Percentiles rank a stretch among this genome's conserved stretches.
phyloP scores from a whole-genome alignment of 75 land plant species.

The Cryptomeria japonica region DNA sequence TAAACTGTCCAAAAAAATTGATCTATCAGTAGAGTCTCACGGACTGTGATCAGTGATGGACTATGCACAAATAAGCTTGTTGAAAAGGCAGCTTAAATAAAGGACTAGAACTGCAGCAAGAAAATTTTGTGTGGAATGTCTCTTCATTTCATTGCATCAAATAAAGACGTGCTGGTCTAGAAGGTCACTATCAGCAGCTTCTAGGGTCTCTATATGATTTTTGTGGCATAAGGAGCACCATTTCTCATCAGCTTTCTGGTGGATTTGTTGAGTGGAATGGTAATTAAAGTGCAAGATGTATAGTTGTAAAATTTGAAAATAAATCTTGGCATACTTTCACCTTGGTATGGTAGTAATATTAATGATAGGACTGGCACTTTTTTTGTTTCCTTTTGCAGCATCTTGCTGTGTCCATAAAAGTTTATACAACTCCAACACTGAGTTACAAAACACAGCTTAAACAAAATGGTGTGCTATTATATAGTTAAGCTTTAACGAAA shows the following conservation, averaged over 20 bases:
- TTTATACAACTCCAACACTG: background rate
- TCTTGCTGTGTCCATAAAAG: constrained; percentile 3
- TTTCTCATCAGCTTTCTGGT: constrained; percentile 68
- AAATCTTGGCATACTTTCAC: constrained; percentile 79
- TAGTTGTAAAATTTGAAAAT: constrained; percentile 79
- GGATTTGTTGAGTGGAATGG: constrained; percentile 68
- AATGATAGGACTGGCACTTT: background rate
- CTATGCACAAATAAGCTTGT: too few relatives aligned
- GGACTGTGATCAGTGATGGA: too few relatives aligned
- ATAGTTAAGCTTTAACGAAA: background rate
- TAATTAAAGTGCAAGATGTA: constrained; percentile 78
- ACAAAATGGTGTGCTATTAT: background rate
- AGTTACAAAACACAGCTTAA: background rate
- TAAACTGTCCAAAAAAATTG: too few relatives aligned
- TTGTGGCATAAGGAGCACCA: constrained; percentile 56
- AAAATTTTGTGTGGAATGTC: constrained; percentile 80
- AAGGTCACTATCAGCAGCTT: constrained; percentile 77
- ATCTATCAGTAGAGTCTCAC: too few relatives aligned
- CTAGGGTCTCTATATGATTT: constrained; percentile 69
- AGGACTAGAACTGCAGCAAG: constrained; percentile 62
- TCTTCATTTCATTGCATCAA: constrained; percentile 86
- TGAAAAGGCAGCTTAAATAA: constrained; percentile 24
- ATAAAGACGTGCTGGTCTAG: constrained; percentile 78
- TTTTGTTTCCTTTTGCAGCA: constrained; percentile 7
- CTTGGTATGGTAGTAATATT: constrained; percentile 20